Conservation (phyloP, 2,329 filamentous ascomycete genomes). For the Ilyonectria destructans region DNA sequence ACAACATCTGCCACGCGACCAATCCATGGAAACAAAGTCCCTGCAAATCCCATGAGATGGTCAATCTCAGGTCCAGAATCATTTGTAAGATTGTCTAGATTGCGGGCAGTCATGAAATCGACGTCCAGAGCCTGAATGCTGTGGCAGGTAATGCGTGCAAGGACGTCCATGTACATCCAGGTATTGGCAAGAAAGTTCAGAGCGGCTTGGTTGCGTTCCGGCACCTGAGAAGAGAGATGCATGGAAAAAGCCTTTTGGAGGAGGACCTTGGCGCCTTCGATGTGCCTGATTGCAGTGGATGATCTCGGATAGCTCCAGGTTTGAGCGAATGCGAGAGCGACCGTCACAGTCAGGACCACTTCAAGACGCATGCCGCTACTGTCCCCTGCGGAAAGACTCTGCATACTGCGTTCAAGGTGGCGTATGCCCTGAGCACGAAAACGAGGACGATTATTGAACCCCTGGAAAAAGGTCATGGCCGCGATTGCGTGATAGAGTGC, state of each 20-base stretch:
- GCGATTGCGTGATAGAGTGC: slow-evolving; percentile 37
- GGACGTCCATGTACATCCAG: slow-evolving; percentile 39
- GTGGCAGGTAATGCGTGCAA: slow-evolving; percentile 30
- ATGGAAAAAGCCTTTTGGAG: slow-evolving; percentile 24
- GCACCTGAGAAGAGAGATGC: background rate
- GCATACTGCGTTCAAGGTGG: slow-evolving; percentile 25
- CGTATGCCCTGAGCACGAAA: slow-evolving; percentile 27
- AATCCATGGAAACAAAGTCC: slow-evolving; percentile 31
- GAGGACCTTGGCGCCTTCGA: slow-evolving; percentile 23
- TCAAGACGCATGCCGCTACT: slow-evolving; percentile 23
- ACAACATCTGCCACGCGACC: slow-evolving; percentile 36
- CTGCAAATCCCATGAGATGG: slow-evolving; percentile 36
- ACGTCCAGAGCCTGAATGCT: slow-evolving; percentile 21
- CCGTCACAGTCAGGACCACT: slow-evolving; percentile 21
- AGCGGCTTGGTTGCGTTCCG: background rate
- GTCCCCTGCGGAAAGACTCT: slow-evolving; percentile 17
- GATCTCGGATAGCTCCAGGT: slow-evolving; percentile 38
- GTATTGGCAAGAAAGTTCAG: slow-evolving; percentile 35
- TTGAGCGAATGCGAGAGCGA: slow-evolving; percentile 34
- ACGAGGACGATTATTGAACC: slow-evolving; percentile 24
- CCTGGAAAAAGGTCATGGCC: slow-evolving; percentile 39
- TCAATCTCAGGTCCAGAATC: slow-evolving; percentile 20
- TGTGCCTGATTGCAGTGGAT: slow-evolving; percentile 28
- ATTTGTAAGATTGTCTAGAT: background rate
- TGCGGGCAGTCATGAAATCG: slow-evolving; percentile 23